Conservation (phyloP, 2,329 filamentous ascomycete genomes). For the Diaporthe eres region DNA sequence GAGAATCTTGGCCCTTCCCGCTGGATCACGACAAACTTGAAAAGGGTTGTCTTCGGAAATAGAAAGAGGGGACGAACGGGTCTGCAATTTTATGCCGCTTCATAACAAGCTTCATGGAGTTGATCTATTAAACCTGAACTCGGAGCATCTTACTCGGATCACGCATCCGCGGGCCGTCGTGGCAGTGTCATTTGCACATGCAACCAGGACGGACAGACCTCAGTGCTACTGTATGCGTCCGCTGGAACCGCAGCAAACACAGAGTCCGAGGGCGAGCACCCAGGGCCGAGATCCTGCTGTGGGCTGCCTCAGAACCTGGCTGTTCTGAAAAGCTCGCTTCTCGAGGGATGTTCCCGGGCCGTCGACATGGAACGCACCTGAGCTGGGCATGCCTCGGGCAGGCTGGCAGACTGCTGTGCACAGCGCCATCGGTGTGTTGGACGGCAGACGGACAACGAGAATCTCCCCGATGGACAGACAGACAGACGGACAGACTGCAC, state of each 20-base stretch:
- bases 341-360: slow-evolving; percentile 21
- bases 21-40: not conserved
- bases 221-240: not conserved
- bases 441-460: not conserved
- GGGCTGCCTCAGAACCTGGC: slow-evolving; percentile 16
- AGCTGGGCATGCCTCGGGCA: slow-evolving; percentile 11
- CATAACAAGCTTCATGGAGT: not conserved
- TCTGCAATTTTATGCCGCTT: slow-evolving; percentile 26
- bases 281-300: slow-evolving; percentile 3
- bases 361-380: slow-evolving; percentile 13
- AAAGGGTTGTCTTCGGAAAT: slow-evolving; percentile 24
- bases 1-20: slow-evolving; percentile 7
- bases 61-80: slow-evolving; percentile 16
- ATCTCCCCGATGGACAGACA: not conserved
- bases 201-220: not conserved
- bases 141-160: not conserved
- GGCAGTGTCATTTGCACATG: slow-evolving; percentile 13
- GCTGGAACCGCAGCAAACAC: not conserved
- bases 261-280: slow-evolving; percentile 3
- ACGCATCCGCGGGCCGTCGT: slow-evolving; percentile 12
- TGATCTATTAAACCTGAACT: not conserved
- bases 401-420: not conserved
- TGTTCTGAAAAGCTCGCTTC: slow-evolving; percentile 7
- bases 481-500: not conserved
- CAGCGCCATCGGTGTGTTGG: not conserved